phyloP scores from a whole-genome alignment of 352 stramenopile species.

The Aphanomyces euteiches region DNA sequence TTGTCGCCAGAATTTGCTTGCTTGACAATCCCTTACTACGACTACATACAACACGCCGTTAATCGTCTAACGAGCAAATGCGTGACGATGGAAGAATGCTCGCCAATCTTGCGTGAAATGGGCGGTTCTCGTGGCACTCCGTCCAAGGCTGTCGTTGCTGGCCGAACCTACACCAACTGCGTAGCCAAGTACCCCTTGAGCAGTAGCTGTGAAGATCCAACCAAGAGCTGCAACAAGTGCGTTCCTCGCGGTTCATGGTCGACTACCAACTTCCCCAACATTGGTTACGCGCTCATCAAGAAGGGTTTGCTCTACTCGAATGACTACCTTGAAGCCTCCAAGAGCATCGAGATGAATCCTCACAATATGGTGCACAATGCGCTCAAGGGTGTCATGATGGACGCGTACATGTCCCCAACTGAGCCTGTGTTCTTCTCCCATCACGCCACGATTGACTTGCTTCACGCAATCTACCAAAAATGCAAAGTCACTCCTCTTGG shows the following conservation, averaged over 20 bases:
- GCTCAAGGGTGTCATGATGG: background rate
- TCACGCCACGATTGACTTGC: slow-evolving; percentile 56
- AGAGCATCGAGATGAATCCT: slow-evolving; percentile 4
- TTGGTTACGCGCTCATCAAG: slow-evolving; percentile 15
- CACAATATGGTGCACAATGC: slow-evolving; percentile 25
- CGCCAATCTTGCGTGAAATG: background rate
- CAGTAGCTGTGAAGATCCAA: background rate
- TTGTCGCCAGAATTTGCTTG: slow-evolving; percentile 19
- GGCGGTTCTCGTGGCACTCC: background rate
- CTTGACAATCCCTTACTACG: slow-evolving; percentile 33
- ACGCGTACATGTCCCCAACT: background rate
- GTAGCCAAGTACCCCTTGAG: background rate
- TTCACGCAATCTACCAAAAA: slow-evolving; percentile 59
- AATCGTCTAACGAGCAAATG: slow-evolving; percentile 13
- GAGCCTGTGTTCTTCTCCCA: slow-evolving; percentile 30
- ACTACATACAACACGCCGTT: slow-evolving; percentile 19
- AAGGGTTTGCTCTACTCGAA: background rate
- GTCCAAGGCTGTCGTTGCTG: slow-evolving; percentile 25
- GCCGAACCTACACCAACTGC: slow-evolving; percentile 4
- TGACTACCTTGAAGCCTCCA: slow-evolving; percentile 10
- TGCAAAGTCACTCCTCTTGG: slow-evolving; percentile 41
- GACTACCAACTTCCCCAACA: background rate
- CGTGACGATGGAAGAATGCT: slow-evolving; percentile 7
- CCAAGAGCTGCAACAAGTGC: slow-evolving; percentile 12
- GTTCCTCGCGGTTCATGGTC: slow-evolving; percentile 19